Percentiles rank a stretch among this genome's conserved stretches.
Conservation (phyloP, 352 stramenopile species). For the Phytophthora hybrid region DNA sequence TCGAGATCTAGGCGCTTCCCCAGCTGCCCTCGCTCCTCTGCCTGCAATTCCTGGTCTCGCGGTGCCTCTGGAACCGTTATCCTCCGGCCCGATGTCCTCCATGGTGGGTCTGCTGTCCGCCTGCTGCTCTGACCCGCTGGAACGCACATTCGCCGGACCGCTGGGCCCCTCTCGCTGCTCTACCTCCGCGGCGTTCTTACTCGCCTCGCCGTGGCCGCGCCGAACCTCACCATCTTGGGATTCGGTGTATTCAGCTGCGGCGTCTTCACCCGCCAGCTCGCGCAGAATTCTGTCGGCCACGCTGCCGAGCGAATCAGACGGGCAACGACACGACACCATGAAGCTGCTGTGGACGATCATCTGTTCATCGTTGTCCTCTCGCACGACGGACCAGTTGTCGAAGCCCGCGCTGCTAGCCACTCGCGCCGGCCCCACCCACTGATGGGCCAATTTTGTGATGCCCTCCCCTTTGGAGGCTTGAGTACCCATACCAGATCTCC, state of each 20-base stretch:
- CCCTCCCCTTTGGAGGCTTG: neutral
- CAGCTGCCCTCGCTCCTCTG: neutral
- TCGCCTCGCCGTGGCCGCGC: neutral
- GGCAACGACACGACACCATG: neutral
- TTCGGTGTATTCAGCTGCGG: neutral
- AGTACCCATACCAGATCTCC: slow-evolving; percentile 13
- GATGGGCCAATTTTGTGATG: slow-evolving; percentile 5
- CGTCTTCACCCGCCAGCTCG: neutral
- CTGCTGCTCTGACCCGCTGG: neutral
- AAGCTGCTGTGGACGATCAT: slow-evolving; percentile 2
- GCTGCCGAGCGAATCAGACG: neutral
- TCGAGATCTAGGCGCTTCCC: neutral
- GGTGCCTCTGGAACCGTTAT: neutral
- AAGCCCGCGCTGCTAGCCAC: neutral
- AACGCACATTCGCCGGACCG: neutral
- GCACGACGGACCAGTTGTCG: slow-evolving; percentile 1
- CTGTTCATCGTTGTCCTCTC: slow-evolving; percentile 5
- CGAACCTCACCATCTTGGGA: neutral
- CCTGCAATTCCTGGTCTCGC: neutral
- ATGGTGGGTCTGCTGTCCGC: neutral
- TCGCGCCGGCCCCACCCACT: slow-evolving; percentile 1
- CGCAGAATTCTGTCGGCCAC: neutral
- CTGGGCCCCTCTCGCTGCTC: neutral
- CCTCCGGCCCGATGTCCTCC: neutral
- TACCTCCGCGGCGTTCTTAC: neutral